Percentiles rank a stretch among this genome's conserved stretches.
Conservation (phyloP, 139 green algal species). For the Ettlia oleoabundans region DNA sequence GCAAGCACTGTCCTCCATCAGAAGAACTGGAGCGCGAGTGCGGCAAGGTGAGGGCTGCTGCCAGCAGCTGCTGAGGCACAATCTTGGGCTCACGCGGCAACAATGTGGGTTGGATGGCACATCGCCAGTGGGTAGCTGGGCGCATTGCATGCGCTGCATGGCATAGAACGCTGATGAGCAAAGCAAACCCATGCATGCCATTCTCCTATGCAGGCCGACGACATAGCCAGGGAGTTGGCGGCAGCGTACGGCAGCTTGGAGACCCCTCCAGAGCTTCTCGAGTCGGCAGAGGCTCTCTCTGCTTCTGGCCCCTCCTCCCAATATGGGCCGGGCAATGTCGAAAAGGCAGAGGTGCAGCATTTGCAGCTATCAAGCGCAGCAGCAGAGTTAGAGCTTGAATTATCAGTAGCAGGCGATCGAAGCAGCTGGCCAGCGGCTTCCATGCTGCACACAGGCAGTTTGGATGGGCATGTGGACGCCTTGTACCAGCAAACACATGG, state of each 20-base stretch:
- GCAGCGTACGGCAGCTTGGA: background rate
- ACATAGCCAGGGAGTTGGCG: background rate
- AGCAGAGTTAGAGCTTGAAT: too few relatives aligned
- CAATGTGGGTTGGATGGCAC: background rate
- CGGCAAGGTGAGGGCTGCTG: constrained; percentile 40
- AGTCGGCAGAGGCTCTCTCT: background rate
- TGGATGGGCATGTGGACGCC: too few relatives aligned
- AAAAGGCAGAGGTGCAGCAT: background rate
- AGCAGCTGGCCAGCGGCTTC: too few relatives aligned
- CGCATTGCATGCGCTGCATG: background rate
- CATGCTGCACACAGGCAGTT: too few relatives aligned
- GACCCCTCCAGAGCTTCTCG: background rate
- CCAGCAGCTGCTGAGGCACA: background rate
- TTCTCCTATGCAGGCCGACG: background rate
- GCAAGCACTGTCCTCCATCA: constrained; percentile 60
- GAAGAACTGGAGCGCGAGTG: constrained; percentile 72
- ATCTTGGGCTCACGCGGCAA: too few relatives aligned
- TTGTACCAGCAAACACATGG: too few relatives aligned
- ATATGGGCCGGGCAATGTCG: background rate
- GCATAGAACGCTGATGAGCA: background rate
- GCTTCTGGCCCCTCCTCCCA: background rate
- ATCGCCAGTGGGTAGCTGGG: background rate
- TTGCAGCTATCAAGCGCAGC: background rate
- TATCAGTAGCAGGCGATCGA: too few relatives aligned
- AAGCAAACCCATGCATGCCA: background rate